phyloP scores from a whole-genome alignment of 2,329 filamentous ascomycete genomes.

The Geosmithia putterillii region DNA sequence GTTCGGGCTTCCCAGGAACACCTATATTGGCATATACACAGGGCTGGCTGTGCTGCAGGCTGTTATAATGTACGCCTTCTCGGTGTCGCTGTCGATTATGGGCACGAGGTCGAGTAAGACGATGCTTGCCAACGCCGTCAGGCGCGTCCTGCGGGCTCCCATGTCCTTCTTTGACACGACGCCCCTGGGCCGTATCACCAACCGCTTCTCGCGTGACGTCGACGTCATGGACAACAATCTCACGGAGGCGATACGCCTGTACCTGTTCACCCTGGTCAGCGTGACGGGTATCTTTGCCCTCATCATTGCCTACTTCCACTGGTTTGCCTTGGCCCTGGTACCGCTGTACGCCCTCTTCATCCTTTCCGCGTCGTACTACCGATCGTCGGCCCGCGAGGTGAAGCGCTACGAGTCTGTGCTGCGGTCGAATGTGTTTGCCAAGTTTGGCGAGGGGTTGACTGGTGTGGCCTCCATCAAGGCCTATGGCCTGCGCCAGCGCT shows the following conservation, averaged over 20 bases:
- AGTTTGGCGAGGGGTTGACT: conserved; percentile 79
- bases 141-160: conserved; percentile 58
- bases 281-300: conserved; percentile 75
- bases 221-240: conserved; percentile 94
- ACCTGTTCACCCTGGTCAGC: conserved; percentile 72
- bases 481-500: conserved; percentile 70
- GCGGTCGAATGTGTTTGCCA: conserved; percentile 77
- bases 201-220: conserved; percentile 90
- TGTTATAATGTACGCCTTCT: conserved; percentile 67
- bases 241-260: conserved; percentile 85
- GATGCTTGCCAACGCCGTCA: conserved; percentile 73
- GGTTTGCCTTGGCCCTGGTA: conserved; percentile 55
- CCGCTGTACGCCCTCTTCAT: conserved; percentile 66
- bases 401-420: conserved; percentile 89
- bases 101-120: conserved; percentile 72
- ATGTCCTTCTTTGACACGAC: conserved; percentile 97
- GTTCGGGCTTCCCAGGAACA: conserved; percentile 52
- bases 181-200: conserved; percentile 86
- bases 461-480: conserved; percentile 79
- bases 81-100: conserved; percentile 62
- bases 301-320: conserved; percentile 92
- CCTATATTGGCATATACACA: conserved; percentile 63
- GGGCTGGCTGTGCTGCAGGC: conserved; percentile 61
- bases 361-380: conserved; percentile 76
- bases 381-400: conserved; percentile 81